Conservation (phyloP, 2,329 filamentous ascomycete genomes). For the Exophiala viscosa region DNA sequence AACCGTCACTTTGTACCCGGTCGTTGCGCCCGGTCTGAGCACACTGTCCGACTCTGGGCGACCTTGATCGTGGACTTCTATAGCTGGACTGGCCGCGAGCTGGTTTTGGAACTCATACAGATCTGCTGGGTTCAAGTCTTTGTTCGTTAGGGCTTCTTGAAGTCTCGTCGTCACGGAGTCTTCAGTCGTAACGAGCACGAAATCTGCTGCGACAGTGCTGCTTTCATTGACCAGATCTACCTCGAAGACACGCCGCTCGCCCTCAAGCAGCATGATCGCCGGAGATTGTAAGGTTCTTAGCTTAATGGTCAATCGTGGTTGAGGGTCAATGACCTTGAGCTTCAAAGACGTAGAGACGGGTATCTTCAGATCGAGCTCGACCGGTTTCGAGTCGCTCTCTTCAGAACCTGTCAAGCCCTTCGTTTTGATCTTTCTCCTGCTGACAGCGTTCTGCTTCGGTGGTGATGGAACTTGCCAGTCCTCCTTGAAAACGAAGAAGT, state of each 20-base stretch:
- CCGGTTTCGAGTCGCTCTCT: neutral
- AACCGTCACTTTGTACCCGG: conserved; percentile 73
- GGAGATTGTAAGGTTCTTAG: conserved; percentile 76
- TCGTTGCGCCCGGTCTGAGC: conserved; percentile 37
- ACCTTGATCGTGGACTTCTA: conserved; percentile 14
- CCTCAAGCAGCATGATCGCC: conserved; percentile 88
- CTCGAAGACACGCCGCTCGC: conserved; percentile 73
- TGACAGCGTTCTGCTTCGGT: conserved; percentile 72
- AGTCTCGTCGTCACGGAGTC: conserved; percentile 79
- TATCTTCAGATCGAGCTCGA: neutral
- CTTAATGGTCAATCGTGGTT: conserved; percentile 73
- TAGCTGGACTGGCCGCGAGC: conserved; percentile 67
- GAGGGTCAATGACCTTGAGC: conserved; percentile 63
- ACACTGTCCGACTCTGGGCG: conserved; percentile 1
- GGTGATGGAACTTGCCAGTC: conserved; percentile 69
- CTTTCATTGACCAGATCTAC: conserved; percentile 79
- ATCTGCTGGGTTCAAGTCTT: conserved; percentile 73
- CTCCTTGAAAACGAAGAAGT: conserved; percentile 77
- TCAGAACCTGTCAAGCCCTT: conserved; percentile 38
- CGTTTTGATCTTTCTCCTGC: conserved; percentile 32
- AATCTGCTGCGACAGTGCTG: conserved; percentile 65
- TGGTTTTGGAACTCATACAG: conserved; percentile 83
- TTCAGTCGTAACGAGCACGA: conserved; percentile 82
- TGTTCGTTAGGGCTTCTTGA: conserved; percentile 69
- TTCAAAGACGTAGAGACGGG: conserved; percentile 15